Evolutionary conservation across 2,329 filamentous ascomycete genomes (phyloP).

Genomic region (Rosellinia necatrix): DNA sequence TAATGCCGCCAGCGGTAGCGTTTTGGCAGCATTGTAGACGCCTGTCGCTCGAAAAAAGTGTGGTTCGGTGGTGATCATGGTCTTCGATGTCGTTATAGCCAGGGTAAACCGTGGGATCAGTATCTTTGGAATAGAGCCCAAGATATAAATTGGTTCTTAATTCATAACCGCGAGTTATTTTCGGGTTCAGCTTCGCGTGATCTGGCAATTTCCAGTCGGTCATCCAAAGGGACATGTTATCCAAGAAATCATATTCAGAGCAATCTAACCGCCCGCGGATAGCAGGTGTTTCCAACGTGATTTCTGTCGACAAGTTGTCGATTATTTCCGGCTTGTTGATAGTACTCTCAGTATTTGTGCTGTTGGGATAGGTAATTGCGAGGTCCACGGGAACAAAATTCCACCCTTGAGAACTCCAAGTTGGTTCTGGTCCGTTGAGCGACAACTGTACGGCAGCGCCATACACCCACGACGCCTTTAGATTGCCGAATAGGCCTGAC

Average conservation of each 20-base stretch:
- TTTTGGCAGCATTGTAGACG: slow-evolving; percentile 11
- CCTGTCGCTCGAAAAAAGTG: not conserved
- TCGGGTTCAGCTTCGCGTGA: not conserved
- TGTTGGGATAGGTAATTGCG: too few relatives aligned
- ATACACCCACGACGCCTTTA: slow-evolving; percentile 2
- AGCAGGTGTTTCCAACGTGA: slow-evolving; percentile 1
- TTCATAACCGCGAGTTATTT: not conserved
- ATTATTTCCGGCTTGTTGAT: not conserved
- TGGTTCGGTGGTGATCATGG: not conserved
- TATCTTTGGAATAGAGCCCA: not conserved
- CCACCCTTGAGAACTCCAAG: slow-evolving; percentile 6
- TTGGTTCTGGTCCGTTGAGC: slow-evolving; percentile 2
- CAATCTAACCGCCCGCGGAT: slow-evolving; percentile 5
- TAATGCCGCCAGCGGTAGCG: not conserved
- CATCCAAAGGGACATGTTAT: not conserved
- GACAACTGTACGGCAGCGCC: not conserved
- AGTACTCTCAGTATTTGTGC: not conserved
- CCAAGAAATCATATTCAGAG: not conserved
- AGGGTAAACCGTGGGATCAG: slow-evolving; percentile 2
- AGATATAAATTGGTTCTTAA: not conserved
- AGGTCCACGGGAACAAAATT: slow-evolving; percentile 8
- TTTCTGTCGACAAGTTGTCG: too few relatives aligned
- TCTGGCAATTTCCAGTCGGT: not conserved
- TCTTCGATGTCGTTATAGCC: not conserved
- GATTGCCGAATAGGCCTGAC: not conserved